phyloP scores from a whole-genome alignment of 768 basidiomycete species.

The Tubosaeta sp. region DNA sequence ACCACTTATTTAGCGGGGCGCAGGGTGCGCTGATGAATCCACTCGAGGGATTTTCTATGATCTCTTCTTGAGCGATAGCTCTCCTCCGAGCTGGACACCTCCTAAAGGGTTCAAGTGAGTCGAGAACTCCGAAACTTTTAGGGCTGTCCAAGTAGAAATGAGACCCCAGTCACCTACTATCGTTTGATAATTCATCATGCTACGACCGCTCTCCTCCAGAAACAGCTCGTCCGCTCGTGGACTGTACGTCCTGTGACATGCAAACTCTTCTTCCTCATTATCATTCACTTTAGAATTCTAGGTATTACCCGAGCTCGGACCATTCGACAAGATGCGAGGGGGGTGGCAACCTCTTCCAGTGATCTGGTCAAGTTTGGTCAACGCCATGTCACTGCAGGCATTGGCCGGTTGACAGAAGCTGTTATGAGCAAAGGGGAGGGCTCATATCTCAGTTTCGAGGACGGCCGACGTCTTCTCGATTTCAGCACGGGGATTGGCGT shows the following conservation, averaged over 20 bases:
- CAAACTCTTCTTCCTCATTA: neutral
- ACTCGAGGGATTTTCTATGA: no score
- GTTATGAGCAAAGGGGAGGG: conserved; percentile 68
- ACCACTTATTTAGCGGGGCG: no score
- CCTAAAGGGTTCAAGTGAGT: no score
- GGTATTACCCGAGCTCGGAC: neutral
- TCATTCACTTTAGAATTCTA: conserved; percentile 1
- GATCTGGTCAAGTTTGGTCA: conserved; percentile 35
- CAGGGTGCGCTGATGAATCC: no score
- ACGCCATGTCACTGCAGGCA: conserved; percentile 43
- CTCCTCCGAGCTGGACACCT: no score
- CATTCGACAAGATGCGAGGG: conserved; percentile 4
- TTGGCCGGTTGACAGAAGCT: conserved; percentile 42
- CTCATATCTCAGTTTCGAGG: conserved; percentile 66
- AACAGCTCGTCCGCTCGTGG: neutral
- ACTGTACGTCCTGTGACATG: conserved; percentile 13
- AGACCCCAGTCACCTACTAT: no score
- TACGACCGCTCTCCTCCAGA: conserved; percentile 5
- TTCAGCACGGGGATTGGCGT: conserved; percentile 90
- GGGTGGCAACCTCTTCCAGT: conserved; percentile 21
- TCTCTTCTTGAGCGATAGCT: no score
- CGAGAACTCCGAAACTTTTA: no score
- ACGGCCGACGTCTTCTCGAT: conserved; percentile 74
- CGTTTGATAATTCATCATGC: neutral
- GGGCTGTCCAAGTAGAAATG: no score